Evolutionary conservation across 2,329 filamentous ascomycete genomes (phyloP).

Genomic region (Nemania sp.): DNA sequence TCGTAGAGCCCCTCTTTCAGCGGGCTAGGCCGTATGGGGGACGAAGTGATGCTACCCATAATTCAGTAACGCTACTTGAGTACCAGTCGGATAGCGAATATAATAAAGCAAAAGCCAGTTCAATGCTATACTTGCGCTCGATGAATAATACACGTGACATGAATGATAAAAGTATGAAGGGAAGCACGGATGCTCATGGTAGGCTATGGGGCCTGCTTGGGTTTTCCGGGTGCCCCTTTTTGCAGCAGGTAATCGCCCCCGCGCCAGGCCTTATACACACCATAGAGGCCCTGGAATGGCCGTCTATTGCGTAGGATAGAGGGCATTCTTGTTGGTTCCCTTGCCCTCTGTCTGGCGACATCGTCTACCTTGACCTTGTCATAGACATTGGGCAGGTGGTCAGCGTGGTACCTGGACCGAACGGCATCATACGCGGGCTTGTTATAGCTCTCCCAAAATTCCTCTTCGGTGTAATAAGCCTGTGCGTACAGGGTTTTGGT

Average conservation of each 20-base stretch:
- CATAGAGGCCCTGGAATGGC: slow-evolving; percentile 51
- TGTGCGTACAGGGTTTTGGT: slow-evolving; percentile 74
- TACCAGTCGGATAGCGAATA: slow-evolving; percentile 17
- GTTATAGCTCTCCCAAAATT: slow-evolving; percentile 70
- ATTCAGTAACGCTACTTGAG: slow-evolving; percentile 10
- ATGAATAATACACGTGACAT: not conserved
- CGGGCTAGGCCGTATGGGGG: not conserved
- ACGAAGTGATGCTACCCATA: slow-evolving; percentile 7
- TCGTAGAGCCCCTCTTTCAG: slow-evolving; percentile 18
- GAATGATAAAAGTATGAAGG: not conserved
- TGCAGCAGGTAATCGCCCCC: slow-evolving; percentile 53
- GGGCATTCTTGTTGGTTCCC: slow-evolving; percentile 40
- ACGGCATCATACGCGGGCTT: slow-evolving; percentile 60
- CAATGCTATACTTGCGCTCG: not conserved
- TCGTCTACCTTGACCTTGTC: slow-evolving; percentile 65
- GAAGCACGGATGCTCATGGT: not conserved
- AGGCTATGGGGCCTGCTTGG: not conserved
- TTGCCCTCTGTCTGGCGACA: slow-evolving; percentile 39
- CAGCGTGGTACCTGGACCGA: slow-evolving; percentile 60
- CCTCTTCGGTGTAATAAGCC: slow-evolving; percentile 67
- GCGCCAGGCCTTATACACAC: slow-evolving; percentile 49
- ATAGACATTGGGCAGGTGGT: slow-evolving; percentile 64
- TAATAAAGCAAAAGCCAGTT: slow-evolving; percentile 5
- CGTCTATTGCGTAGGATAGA: slow-evolving; percentile 41
- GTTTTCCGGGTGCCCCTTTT: slow-evolving; percentile 26